A percentile compares a stretch with the other conserved stretches of the same genome.
Evolutionary conservation across 768 basidiomycete species (phyloP).

Genomic region (Suillus brevipes): DNA sequence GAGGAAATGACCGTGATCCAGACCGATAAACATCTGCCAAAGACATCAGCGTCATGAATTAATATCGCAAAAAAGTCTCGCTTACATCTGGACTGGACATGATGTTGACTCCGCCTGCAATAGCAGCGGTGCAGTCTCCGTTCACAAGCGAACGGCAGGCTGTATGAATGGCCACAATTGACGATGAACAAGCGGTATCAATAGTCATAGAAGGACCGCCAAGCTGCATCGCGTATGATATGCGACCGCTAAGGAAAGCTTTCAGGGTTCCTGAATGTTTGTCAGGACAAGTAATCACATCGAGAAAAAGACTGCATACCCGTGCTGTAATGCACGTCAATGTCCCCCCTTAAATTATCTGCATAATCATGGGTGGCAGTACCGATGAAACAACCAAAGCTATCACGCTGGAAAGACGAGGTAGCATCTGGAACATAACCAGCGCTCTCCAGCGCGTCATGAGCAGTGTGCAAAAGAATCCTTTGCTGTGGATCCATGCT

Average conservation of each 20-base stretch:
- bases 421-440: slow-evolving; percentile 68
- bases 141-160: slow-evolving; percentile 64
- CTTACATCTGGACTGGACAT: slow-evolving; percentile 72
- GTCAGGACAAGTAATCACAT: neutral
- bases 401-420: slow-evolving; percentile 48
- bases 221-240: slow-evolving; percentile 68
- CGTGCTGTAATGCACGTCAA: slow-evolving; percentile 72
- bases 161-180: slow-evolving; percentile 65
- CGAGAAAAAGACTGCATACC: slow-evolving; percentile 37
- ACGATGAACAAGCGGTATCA: slow-evolving; percentile 78
- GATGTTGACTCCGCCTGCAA: slow-evolving; percentile 76
- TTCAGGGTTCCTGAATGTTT: slow-evolving; percentile 56
- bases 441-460: slow-evolving; percentile 68
- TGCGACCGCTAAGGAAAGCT: slow-evolving; percentile 69
- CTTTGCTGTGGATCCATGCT: slow-evolving; percentile 81
- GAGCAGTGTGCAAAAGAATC: slow-evolving; percentile 62
- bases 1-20: slow-evolving; percentile 70
- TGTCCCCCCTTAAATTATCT: slow-evolving; percentile 59
- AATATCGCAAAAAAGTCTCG: slow-evolving; percentile 1
- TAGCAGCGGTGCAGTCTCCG: slow-evolving; percentile 63
- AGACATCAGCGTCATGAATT: slow-evolving; percentile 7
- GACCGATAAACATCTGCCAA: slow-evolving; percentile 63
- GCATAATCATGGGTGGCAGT: slow-evolving; percentile 69
- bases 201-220: slow-evolving; percentile 71
- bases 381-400: slow-evolving; percentile 68